Evolutionary conservation across 768 basidiomycete genomes (phyloP).

Genomic region (Leucocoprinus sp.): DNA sequence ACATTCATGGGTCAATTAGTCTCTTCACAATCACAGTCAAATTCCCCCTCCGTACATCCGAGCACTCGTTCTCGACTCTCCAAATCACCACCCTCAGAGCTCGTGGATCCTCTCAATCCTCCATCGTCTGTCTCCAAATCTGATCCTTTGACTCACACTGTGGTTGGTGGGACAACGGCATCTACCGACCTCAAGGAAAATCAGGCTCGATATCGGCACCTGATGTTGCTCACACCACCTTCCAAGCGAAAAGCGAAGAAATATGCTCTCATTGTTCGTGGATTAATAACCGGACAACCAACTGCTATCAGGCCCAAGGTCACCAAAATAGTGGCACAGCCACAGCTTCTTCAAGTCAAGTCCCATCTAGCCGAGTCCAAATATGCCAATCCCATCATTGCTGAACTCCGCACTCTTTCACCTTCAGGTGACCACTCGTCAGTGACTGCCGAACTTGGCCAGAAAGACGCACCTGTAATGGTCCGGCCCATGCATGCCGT

Average conservation of each 20-base stretch:
- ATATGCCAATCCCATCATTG: constrained; percentile 61
- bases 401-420: constrained; percentile 61
- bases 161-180: constrained; percentile 5
- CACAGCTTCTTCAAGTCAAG: constrained; percentile 58
- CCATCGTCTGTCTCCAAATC: background rate
- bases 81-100: background rate
- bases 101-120: background rate
- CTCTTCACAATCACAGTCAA: background rate
- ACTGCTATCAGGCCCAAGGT: constrained; percentile 28
- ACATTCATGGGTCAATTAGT: too few relatives aligned
- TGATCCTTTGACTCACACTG: background rate
- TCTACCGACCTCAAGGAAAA: background rate
- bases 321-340: constrained; percentile 33
- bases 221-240: constrained; percentile 20
- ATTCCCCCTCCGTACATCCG: background rate
- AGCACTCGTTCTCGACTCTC: background rate
- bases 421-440: constrained; percentile 26
- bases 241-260: constrained; percentile 56
- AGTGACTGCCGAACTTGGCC: constrained; percentile 11
- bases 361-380: constrained; percentile 58
- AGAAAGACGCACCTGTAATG: constrained; percentile 3
- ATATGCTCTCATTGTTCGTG: constrained; percentile 54
- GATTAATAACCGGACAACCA: constrained; percentile 57
- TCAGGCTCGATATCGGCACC: constrained; percentile 4
- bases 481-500: constrained; percentile 66